A percentile compares a stretch with the other conserved stretches of the same genome.
Evolutionary conservation across 129 eudicot species (phyloP).

Genomic region (Chrysanthemum seticuspe): DNA sequence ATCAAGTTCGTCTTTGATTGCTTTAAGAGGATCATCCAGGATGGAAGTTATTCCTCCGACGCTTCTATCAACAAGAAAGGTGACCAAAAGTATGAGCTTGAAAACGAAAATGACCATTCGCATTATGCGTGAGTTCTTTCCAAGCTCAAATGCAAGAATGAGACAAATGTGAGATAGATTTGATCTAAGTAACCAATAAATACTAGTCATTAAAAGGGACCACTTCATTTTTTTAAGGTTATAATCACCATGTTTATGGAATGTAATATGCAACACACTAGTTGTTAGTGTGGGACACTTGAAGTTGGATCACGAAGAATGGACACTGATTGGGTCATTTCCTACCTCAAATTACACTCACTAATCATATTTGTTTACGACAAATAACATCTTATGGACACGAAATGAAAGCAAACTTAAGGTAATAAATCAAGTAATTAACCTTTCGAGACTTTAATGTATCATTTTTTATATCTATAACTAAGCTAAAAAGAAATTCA

Average conservation of each 20-base stretch:
- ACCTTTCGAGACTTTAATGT: neutral
- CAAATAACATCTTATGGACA: too few relatives aligned
- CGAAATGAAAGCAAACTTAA: neutral
- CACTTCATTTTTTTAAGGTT: constrained; percentile 25
- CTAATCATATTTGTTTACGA: too few relatives aligned
- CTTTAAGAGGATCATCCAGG: constrained; percentile 20
- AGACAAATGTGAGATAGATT: constrained; percentile 12
- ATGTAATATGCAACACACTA: constrained; percentile 6
- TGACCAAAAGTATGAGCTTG: constrained; percentile 2
- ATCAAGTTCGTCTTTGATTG: constrained; percentile 20
- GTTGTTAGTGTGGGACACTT: neutral
- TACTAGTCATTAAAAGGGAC: constrained; percentile 14
- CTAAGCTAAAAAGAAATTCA: neutral
- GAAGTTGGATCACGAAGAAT: neutral
- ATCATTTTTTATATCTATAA: neutral
- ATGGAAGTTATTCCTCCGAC: constrained; percentile 18
- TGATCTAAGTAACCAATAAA: constrained; percentile 22
- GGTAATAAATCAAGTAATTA: neutral
- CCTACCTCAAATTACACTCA: too few relatives aligned
- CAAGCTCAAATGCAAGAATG: constrained; percentile 20
- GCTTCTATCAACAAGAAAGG: neutral
- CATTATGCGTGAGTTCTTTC: constrained; percentile 17
- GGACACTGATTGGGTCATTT: too few relatives aligned
- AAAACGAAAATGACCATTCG: neutral
- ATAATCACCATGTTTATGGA: constrained; percentile 10